These are phyloP conservation scores for Cladosporium austrohemisphaericum DNA, from an alignment of 2,329 filamentous ascomycete species.

Conservation along the genomic window DNA sequence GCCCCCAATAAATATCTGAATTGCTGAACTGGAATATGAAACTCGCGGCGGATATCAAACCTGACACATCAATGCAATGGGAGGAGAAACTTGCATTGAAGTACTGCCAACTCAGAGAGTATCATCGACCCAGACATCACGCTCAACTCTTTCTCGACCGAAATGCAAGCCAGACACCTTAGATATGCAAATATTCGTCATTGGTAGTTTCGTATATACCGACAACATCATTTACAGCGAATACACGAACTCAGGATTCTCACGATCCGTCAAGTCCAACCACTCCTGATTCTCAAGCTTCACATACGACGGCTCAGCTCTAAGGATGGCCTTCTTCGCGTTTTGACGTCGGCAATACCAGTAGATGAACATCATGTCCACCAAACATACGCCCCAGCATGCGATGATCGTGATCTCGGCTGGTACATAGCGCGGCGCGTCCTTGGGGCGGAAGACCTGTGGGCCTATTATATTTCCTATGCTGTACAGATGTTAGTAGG, in stretches of 20 bases:
- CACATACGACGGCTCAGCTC: slow-evolving; percentile 54
- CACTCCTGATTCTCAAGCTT: slow-evolving; percentile 65
- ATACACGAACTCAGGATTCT: slow-evolving; percentile 62
- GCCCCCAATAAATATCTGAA: too few relatives aligned
- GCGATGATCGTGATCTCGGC: slow-evolving; percentile 63
- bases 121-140: too few relatives aligned
- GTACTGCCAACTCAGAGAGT: too few relatives aligned
- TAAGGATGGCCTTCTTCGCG: slow-evolving; percentile 51
- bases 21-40: too few relatives aligned
- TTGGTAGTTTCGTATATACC: not conserved
- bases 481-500: slow-evolving; percentile 40
- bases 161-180: too few relatives aligned
- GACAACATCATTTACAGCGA: not conserved
- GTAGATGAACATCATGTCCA: slow-evolving; percentile 59
- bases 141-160: too few relatives aligned
- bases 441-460: slow-evolving; percentile 54
- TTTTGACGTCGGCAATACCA: slow-evolving; percentile 60
- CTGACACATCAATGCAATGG: too few relatives aligned
- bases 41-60: too few relatives aligned
- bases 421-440: slow-evolving; percentile 58
- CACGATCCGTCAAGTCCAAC: slow-evolving; percentile 60
- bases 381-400: slow-evolving; percentile 52
- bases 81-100: too few relatives aligned
- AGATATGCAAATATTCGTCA: not conserved
- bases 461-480: slow-evolving; percentile 56